These are phyloP conservation scores for Taphrina deformans DNA, from an alignment of 1,139 yeast genomes.

Conservation along the genomic window DNA sequence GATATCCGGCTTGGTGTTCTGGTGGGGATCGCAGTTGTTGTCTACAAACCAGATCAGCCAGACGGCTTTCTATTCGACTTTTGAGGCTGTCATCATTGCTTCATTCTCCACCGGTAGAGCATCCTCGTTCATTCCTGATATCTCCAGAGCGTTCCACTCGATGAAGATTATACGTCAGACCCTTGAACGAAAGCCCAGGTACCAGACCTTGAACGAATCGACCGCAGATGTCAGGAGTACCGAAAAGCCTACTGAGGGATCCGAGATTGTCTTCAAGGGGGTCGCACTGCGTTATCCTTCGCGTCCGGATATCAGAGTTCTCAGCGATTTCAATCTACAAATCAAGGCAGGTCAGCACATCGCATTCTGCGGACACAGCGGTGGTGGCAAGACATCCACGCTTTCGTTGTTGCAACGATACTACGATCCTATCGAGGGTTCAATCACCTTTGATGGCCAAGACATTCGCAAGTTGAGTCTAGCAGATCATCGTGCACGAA, in stretches of 20 bases:
- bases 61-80: slow-evolving; percentile 37
- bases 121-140: slow-evolving; percentile 54
- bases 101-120: slow-evolving; percentile 50
- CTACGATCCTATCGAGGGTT: slow-evolving; percentile 73
- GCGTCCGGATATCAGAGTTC: slow-evolving; percentile 70
- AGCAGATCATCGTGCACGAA: slow-evolving; percentile 65
- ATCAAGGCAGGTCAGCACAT: slow-evolving; percentile 82
- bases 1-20: slow-evolving; percentile 42
- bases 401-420: slow-evolving; percentile 67
- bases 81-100: slow-evolving; percentile 48
- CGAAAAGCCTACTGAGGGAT: slow-evolving; percentile 42
- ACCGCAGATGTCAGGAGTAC: slow-evolving; percentile 49
- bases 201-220: slow-evolving; percentile 52
- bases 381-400: slow-evolving; percentile 92
- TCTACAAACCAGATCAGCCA: slow-evolving; percentile 37
- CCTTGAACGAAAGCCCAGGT: slow-evolving; percentile 52
- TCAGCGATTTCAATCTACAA: slow-evolving; percentile 61
- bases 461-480: slow-evolving; percentile 67
- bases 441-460: slow-evolving; percentile 65
- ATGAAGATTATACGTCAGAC: slow-evolving; percentile 54
- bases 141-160: slow-evolving; percentile 60
- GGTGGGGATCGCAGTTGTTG: slow-evolving; percentile 42
- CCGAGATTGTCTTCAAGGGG: slow-evolving; percentile 58
- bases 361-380: slow-evolving; percentile 93
- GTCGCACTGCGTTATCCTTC: slow-evolving; percentile 81